Percentiles rank a stretch among this genome's conserved stretches.
phyloP scores from a whole-genome alignment of 2,329 filamentous ascomycete species.

The Fusarium multiceps region DNA sequence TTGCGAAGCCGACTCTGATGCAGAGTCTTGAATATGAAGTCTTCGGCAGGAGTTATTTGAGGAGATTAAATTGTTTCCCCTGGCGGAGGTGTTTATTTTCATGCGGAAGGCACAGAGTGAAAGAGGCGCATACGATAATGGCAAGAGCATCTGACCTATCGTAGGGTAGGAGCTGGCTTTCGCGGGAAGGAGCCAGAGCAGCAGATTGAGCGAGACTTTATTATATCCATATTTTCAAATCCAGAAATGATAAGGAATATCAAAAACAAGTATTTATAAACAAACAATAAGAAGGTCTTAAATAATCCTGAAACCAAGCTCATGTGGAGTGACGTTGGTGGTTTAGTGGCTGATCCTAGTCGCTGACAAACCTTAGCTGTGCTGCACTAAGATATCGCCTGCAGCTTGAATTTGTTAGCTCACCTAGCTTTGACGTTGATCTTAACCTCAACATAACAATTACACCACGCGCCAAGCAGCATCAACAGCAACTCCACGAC shows the following conservation, averaged over 20 bases:
- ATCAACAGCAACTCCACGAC: not conserved
- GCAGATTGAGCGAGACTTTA: not conserved
- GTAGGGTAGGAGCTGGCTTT: not conserved
- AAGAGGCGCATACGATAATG: not conserved
- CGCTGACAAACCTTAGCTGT: conserved; percentile 35
- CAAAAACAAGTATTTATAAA: not conserved
- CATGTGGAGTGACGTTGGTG: conserved; percentile 13
- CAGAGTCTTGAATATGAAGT: not conserved
- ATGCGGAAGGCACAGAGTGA: not conserved
- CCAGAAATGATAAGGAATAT: not conserved
- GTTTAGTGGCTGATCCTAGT: conserved; percentile 12
- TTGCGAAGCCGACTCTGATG: not conserved
- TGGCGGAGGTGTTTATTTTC: not conserved
- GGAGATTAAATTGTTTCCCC: not conserved
- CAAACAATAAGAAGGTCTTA: not conserved
- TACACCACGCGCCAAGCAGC: not conserved
- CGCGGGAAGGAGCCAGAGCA: not conserved
- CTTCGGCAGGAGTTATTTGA: not conserved
- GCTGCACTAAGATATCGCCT: conserved; percentile 17
- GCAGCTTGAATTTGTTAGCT: conserved; percentile 34
- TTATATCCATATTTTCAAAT: not conserved
- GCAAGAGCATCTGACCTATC: not conserved
- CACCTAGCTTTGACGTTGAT: conserved; percentile 8
- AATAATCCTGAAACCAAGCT: conserved; percentile 5
- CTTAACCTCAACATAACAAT: conserved; percentile 16